phyloP scores from a whole-genome alignment of 1,139 yeast species.

The Pichia cactophila region DNA sequence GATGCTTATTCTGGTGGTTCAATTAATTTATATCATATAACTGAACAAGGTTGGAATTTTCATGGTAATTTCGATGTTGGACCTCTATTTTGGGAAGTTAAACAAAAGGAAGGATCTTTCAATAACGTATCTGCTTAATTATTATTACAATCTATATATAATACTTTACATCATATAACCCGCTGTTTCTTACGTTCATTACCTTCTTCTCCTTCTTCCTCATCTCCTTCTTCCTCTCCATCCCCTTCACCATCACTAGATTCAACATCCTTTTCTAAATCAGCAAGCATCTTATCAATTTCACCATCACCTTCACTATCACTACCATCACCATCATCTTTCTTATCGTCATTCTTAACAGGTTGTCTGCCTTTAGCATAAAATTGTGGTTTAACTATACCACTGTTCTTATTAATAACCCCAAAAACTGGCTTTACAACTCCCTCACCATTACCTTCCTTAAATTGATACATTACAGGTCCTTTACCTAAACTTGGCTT shows the following conservation, averaged over 20 bases:
- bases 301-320: conserved; percentile 17
- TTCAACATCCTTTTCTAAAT: conserved; percentile 15
- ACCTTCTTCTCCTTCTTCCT: neutral
- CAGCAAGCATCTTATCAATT: conserved; percentile 21
- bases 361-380: conserved; percentile 10
- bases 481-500: neutral
- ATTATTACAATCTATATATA: neutral
- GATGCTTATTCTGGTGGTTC: conserved; percentile 99
- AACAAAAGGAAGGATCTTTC: conserved; percentile 82
- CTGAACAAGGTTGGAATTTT: conserved; percentile 89
- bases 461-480: conserved; percentile 1
- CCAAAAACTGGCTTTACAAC: neutral
- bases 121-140: conserved; percentile 67
- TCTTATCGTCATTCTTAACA: neutral
- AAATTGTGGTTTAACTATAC: conserved; percentile 14
- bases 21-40: conserved; percentile 84
- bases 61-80: conserved; percentile 96
- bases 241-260: neutral
- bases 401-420: neutral
- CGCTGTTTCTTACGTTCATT: neutral
- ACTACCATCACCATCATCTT: neutral
- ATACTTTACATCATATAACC: neutral
- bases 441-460: conserved; percentile 1
- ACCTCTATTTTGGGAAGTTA: conserved; percentile 84
- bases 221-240: neutral